phyloP scores from a whole-genome alignment of 139 green algal genomes.

The Axilococcus clingmanii region DNA sequence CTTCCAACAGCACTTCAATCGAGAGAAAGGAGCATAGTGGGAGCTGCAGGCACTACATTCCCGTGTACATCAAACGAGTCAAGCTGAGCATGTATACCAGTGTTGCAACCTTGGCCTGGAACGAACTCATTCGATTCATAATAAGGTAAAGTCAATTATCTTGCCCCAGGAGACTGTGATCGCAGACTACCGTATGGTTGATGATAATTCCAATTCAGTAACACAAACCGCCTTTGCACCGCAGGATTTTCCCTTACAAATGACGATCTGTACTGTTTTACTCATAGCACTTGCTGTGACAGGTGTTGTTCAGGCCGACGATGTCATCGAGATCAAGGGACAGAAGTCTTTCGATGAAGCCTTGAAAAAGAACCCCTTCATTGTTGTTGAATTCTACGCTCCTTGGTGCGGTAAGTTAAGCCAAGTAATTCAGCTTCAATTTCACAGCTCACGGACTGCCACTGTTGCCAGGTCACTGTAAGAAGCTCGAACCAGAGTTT shows the following conservation, averaged over 20 bases:
- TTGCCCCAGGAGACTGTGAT: too few relatives aligned
- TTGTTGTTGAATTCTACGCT: conserved; percentile 11
- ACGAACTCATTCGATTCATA: too few relatives aligned
- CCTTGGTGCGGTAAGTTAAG: conserved; percentile 21
- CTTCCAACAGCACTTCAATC: too few relatives aligned
- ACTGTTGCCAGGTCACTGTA: conserved; percentile 43
- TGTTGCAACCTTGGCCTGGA: too few relatives aligned
- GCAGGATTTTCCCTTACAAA: not conserved
- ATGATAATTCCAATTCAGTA: not conserved
- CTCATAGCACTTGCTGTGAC: not conserved
- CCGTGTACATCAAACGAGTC: too few relatives aligned
- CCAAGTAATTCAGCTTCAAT: too few relatives aligned
- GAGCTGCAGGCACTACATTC: too few relatives aligned
- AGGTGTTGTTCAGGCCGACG: conserved; percentile 1
- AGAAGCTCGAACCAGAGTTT: conserved; percentile 31
- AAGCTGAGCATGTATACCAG: too few relatives aligned
- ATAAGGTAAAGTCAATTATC: too few relatives aligned
- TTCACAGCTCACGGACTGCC: too few relatives aligned
- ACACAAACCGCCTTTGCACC: not conserved
- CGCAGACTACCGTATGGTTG: not conserved
- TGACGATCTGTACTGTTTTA: too few relatives aligned
- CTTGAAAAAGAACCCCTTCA: not conserved
- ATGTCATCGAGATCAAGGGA: conserved; percentile 4
- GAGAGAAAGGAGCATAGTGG: too few relatives aligned
- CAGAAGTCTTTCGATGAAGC: not conserved